phyloP scores from a whole-genome alignment of 768 basidiomycete species.

The Hygrophorus russula region DNA sequence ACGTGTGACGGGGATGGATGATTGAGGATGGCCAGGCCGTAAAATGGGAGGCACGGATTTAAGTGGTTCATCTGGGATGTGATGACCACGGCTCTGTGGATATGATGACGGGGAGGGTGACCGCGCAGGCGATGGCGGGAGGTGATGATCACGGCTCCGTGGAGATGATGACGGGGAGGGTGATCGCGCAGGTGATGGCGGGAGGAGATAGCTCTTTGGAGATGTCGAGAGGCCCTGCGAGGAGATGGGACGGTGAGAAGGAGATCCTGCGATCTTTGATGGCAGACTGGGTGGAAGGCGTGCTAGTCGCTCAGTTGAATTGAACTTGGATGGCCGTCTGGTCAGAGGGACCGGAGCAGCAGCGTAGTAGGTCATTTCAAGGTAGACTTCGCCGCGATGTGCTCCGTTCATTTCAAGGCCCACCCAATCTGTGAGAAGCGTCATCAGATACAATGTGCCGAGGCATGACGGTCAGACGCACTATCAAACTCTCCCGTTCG shows the following conservation, averaged over 20 bases:
- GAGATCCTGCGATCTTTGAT: slow-evolving; percentile 10
- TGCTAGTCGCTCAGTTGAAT: slow-evolving; percentile 37
- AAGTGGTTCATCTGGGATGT: neutral
- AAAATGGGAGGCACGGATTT: too few species aligned
- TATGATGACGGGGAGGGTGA: slow-evolving; percentile 3
- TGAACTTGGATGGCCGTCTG: slow-evolving; percentile 43
- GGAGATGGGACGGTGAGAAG: slow-evolving; percentile 3
- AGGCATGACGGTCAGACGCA: slow-evolving; percentile 23
- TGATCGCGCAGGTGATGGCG: slow-evolving; percentile 2
- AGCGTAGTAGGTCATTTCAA: slow-evolving; percentile 91
- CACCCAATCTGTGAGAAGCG: slow-evolving; percentile 50
- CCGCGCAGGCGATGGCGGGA: slow-evolving; percentile 1
- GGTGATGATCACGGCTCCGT: slow-evolving; percentile 7
- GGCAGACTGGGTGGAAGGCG: slow-evolving; percentile 22
- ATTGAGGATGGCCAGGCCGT: too few species aligned
- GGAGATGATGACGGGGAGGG: slow-evolving; percentile 3
- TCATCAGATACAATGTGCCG: neutral
- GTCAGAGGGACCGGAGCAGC: slow-evolving; percentile 36
- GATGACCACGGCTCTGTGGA: slow-evolving; percentile 6
- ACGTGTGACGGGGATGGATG: too few species aligned
- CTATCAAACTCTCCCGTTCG: slow-evolving; percentile 89
- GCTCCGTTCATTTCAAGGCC: slow-evolving; percentile 45
- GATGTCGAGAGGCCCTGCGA: neutral
- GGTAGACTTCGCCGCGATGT: slow-evolving; percentile 74
- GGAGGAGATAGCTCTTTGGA: neutral